Conservation (phyloP, 2,329 filamentous ascomycete species). For the Knoxdaviesia proteae region DNA sequence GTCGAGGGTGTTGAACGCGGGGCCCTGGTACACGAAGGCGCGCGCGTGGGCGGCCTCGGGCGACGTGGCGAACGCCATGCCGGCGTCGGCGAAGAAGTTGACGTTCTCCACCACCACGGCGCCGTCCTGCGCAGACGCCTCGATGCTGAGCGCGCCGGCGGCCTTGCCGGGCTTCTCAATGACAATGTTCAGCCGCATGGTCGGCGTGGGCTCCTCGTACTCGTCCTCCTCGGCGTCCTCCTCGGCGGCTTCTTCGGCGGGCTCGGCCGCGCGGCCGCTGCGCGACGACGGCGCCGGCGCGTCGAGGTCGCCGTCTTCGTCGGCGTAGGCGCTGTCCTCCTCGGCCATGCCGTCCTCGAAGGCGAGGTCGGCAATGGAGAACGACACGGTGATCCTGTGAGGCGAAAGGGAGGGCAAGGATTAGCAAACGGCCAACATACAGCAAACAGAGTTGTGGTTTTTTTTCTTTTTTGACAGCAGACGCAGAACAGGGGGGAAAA, state of each 20-base stretch:
- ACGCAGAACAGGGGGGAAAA: background rate
- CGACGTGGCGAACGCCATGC: slow-evolving; percentile 53
- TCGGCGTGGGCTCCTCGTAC: slow-evolving; percentile 39
- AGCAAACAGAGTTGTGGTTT: slow-evolving; percentile 1
- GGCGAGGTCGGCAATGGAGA: slow-evolving; percentile 69
- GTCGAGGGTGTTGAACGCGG: slow-evolving; percentile 83
- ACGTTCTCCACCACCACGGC: slow-evolving; percentile 77
- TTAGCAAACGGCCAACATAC: too few species aligned
- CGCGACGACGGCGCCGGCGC: slow-evolving; percentile 28
- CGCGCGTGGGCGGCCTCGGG: slow-evolving; percentile 61
- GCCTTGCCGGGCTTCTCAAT: slow-evolving; percentile 64
- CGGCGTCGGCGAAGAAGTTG: slow-evolving; percentile 63
- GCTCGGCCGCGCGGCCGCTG: slow-evolving; percentile 31
- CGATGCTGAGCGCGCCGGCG: slow-evolving; percentile 60
- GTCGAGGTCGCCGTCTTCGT: slow-evolving; percentile 28
- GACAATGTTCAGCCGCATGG: slow-evolving; percentile 66
- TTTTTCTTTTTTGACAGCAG: slow-evolving; percentile 1
- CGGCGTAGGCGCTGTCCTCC: slow-evolving; percentile 31
- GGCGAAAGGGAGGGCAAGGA: background rate
- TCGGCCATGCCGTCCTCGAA: slow-evolving; percentile 38
- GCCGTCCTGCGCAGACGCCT: slow-evolving; percentile 71
- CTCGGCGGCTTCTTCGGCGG: slow-evolving; percentile 16
- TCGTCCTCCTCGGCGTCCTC: slow-evolving; percentile 33
- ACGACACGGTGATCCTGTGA: slow-evolving; percentile 48
- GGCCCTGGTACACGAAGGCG: slow-evolving; percentile 68